phyloP scores from a whole-genome alignment of 2,329 filamentous ascomycete species.

The Ceratocystis eucalypticola region DNA sequence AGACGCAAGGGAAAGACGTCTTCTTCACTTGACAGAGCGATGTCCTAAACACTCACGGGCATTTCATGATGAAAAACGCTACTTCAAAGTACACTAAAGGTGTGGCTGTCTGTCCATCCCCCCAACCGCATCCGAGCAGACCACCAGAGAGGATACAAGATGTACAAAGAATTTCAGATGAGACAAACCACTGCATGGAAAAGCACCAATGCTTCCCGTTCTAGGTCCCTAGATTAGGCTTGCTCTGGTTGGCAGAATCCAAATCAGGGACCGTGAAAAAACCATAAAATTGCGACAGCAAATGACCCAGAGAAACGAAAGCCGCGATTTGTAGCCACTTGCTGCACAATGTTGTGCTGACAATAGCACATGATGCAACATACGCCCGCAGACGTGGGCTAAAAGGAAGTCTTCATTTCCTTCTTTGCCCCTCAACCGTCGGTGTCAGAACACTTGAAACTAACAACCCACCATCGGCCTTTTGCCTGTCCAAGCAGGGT shows the following conservation, averaged over 20 bases:
- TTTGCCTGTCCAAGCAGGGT: slow-evolving; percentile 46
- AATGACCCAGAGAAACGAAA: slow-evolving; percentile 45
- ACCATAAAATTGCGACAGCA: slow-evolving; percentile 44
- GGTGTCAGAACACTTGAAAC: slow-evolving; percentile 14
- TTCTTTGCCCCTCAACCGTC: neutral
- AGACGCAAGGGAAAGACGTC: slow-evolving; percentile 34
- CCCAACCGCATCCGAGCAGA: slow-evolving; percentile 46
- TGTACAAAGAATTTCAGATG: slow-evolving; percentile 44
- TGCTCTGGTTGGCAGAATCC: slow-evolving; percentile 47
- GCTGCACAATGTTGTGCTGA: slow-evolving; percentile 47
- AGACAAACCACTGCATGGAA: slow-evolving; percentile 41
- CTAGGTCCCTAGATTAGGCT: slow-evolving; percentile 49
- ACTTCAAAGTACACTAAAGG: slow-evolving; percentile 22
- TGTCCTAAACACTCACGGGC: slow-evolving; percentile 34
- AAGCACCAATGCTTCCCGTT: slow-evolving; percentile 47
- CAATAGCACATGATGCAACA: slow-evolving; percentile 44
- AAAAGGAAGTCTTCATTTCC: slow-evolving; percentile 31
- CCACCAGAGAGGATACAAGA: slow-evolving; percentile 44
- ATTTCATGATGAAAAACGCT: slow-evolving; percentile 32
- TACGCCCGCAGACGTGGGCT: slow-evolving; percentile 49
- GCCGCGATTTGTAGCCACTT: slow-evolving; percentile 44
- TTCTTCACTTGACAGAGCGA: slow-evolving; percentile 27
- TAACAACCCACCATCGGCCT: slow-evolving; percentile 31
- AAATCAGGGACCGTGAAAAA: slow-evolving; percentile 39
- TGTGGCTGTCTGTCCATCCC: slow-evolving; percentile 47